phyloP scores from a whole-genome alignment of 768 basidiomycete species.

The Austroboletus eburneus region DNA sequence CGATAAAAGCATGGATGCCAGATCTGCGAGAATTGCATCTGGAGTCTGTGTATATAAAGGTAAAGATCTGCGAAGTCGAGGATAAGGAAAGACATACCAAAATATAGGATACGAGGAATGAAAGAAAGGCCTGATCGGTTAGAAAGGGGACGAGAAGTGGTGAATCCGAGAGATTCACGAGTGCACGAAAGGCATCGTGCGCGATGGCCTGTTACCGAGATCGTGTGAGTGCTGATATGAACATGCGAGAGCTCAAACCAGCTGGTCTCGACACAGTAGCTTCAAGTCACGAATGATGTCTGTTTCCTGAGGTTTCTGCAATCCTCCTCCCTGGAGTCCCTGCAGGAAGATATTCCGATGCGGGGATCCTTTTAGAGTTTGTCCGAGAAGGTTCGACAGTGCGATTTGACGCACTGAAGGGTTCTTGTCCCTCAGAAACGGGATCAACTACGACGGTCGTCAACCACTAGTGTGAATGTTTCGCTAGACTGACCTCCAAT shows the following conservation, averaged over 20 bases:
- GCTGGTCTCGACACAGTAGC: constrained; percentile 81
- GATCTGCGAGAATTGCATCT: constrained; percentile 86
- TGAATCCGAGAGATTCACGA: constrained; percentile 91
- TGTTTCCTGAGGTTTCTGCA: constrained; percentile 58
- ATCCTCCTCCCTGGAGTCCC: constrained; percentile 52
- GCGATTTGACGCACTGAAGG: constrained; percentile 87
- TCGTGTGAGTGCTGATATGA: constrained; percentile 13
- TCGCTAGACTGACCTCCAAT: constrained; percentile 32
- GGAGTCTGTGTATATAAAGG: constrained; percentile 64
- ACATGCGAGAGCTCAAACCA: constrained; percentile 45
- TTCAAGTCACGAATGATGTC: constrained; percentile 78
- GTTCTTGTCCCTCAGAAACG: constrained; percentile 82
- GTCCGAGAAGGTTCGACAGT: constrained; percentile 74
- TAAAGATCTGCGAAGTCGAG: constrained; percentile 4
- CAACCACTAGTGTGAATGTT: constrained; percentile 5
- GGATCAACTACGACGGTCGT: constrained; percentile 55
- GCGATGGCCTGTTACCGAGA: constrained; percentile 61
- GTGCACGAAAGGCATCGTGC: constrained; percentile 91
- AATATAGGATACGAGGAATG: constrained; percentile 85
- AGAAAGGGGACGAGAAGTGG: constrained; percentile 61
- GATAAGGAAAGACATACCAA: constrained; percentile 53
- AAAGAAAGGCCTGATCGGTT: constrained; percentile 68
- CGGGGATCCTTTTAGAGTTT: constrained; percentile 69
- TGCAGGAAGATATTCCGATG: constrained; percentile 73
- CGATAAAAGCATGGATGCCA: constrained; percentile 96